Base-by-base conservation (phyloP, 2,329 filamentous ascomycete genomes). In the Curvularia sp. region DNA sequence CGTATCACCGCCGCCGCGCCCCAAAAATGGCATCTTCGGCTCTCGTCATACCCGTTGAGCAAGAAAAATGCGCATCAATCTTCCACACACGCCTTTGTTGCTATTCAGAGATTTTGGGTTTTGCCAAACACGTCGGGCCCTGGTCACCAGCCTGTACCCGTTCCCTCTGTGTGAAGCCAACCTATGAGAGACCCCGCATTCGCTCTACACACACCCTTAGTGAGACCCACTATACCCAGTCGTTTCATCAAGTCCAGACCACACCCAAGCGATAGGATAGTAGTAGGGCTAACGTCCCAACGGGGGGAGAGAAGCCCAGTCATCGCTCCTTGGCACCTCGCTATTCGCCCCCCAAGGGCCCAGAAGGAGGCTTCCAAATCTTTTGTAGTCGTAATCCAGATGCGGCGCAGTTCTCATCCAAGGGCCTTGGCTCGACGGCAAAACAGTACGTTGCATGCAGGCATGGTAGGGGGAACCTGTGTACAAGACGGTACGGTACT, bases 21-120 rank as follows among this genome's bases (percentile, higher is more conserved):
- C 39, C 63, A 66, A 61, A 69, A 61, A 55, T 65, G 64, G 64
- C 53, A 62, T 43, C 32, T 34, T 58, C 54, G 51, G 59, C 50
- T 53, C 54, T 54, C 54, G 57, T 41, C 57, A 45, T 55, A 53
- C 27, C 61, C 63, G 58, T 59, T 57, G n/a, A n/a, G n/a, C n/a
- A n/a, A n/a, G n/a, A n/a, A n/a, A n/a, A 48, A 52, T 46, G 53
- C 53, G 56, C 53, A 13, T 23, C 12, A n/a, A 6, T 28, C n/a
- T 18, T 48, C 30, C 32, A 36, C 3, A 36, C 5, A 13, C 32
- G 32, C 32, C 32, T 36, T 21, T 36, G 30, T n/a, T 38, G 15
- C 32, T 38, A 42, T 42, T 42, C 39, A 42, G 19, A 15, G 39
- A n/a, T 21, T 12, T 6, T 12, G 32, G 13, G 13, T 36, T 36